Percentiles rank a stretch among this genome's conserved stretches.
Conservation (phyloP, 495 filamentous ascomycete species). For the Cercophora newfieldiana region DNA sequence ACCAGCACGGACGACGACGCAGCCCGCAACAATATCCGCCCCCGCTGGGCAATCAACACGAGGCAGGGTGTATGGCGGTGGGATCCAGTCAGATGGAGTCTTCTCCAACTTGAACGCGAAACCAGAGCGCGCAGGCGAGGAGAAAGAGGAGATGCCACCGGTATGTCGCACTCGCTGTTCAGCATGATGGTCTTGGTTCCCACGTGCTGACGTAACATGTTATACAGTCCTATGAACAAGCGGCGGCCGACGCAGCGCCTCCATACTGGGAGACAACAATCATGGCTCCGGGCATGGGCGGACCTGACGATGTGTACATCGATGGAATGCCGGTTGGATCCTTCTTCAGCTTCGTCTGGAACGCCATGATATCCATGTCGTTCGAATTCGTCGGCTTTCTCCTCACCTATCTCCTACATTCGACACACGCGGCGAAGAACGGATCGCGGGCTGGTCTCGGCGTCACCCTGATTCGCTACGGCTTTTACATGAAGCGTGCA, state of each 20-base stretch:
- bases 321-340: slow-evolving; percentile 96
- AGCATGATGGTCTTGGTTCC: background rate
- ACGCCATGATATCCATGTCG: slow-evolving; percentile 97
- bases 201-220: background rate
- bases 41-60: slow-evolving; percentile 18
- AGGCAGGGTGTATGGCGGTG: slow-evolving; percentile 58
- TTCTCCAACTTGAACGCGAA: slow-evolving; percentile 95
- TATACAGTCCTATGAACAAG: slow-evolving; percentile 91
- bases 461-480: slow-evolving; percentile 93
- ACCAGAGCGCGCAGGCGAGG: slow-evolving; percentile 79
- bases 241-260: slow-evolving; percentile 91
- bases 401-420: slow-evolving; percentile 95
- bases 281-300: slow-evolving; percentile 79
- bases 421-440: slow-evolving; percentile 96
- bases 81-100: slow-evolving; percentile 82
- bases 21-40: slow-evolving; percentile 16
- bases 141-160: slow-evolving; percentile 85
- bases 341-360: slow-evolving; percentile 95
- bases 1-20: slow-evolving; percentile 19
- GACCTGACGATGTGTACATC: slow-evolving; percentile 89
- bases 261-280: slow-evolving; percentile 99
- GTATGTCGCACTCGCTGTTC: slow-evolving; percentile 57
- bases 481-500: slow-evolving; percentile 80
- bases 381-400: slow-evolving; percentile 97
- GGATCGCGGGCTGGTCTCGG: slow-evolving; percentile 92